Base-by-base conservation (phyloP, 2,329 filamentous ascomycete species). In the Myriosclerotinia duriaeana region DNA sequence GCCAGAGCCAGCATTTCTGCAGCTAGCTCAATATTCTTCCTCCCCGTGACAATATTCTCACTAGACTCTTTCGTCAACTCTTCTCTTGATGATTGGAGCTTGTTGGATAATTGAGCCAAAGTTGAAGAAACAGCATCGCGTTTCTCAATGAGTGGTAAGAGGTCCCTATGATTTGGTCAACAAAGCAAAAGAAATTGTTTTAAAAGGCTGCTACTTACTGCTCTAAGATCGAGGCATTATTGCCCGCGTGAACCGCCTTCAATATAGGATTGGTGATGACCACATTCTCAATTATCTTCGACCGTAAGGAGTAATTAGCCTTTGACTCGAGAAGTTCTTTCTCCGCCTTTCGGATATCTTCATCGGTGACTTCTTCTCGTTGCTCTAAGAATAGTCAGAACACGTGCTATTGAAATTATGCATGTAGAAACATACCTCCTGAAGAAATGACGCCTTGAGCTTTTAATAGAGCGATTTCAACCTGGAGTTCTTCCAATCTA, bases 241-340 rank as follows among this genome's bases (percentile, higher is more conserved):
- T 85, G 53, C 87, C 87, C 68, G 85, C 80, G 76, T 96, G 91
- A 50, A 94, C 87, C 8, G 92, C 89, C 74, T 90, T 91, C 66
- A 96, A 80, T 52, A 91, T 87, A 9, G 92, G 91, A 72, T 92
- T 89, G 66, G 88, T 87, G 71, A 87, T 86, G 71, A 95, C 78
- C 64, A 91, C 86, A 56, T 84, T 87, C 69, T 90, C 86, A 30
- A 88, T 81, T 30, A 91, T 87, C 68, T 87, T 87, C 75, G 89
- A 89, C 69, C 87, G 87, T 66, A 94, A 81, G 52, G 86, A 83
- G 77, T 91, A 91, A 67, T 83, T 83, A 65, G 90, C 87, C 74
- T 87, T 87, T 36, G 90, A 86, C 71, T 92, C 85, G 40, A 94
- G 81, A 22, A 77, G 83, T 61, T 87, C 87, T 64, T 83, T 81